phyloP scores from a whole-genome alignment of 345 rosid genomes.

The Carallia pectinifolia region DNA sequence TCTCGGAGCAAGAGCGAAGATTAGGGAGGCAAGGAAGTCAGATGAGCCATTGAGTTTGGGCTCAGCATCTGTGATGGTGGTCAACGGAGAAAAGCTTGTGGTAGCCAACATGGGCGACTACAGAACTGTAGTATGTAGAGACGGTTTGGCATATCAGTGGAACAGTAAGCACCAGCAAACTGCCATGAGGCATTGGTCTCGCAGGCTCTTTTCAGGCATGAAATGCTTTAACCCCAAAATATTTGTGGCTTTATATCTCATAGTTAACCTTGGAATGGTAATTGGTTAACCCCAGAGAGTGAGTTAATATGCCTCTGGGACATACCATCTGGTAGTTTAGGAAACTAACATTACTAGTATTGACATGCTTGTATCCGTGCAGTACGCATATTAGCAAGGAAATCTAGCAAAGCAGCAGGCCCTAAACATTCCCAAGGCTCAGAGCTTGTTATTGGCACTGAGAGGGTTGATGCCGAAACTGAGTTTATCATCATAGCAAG shows the following conservation, averaged over 20 bases:
- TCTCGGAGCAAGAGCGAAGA: constrained; percentile 46
- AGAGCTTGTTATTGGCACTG: constrained; percentile 38
- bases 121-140: constrained; percentile 56
- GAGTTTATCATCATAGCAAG: constrained; percentile 72
- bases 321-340: too few species aligned
- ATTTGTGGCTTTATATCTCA: too few species aligned
- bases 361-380: background rate
- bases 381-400: constrained; percentile 35
- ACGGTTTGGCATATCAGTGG: constrained; percentile 60
- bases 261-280: too few species aligned
- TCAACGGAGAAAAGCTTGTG: constrained; percentile 68
- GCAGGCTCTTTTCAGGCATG: constrained; percentile 42
- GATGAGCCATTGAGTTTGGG: constrained; percentile 36
- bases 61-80: constrained; percentile 57
- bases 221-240: background rate
- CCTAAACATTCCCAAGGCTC: constrained; percentile 22
- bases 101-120: constrained; percentile 59
- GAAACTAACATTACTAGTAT: background rate
- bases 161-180: constrained; percentile 29
- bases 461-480: constrained; percentile 44
- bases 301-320: too few species aligned
- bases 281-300: too few species aligned
- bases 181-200: constrained; percentile 47
- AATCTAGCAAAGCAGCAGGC: constrained; percentile 28
- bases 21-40: constrained; percentile 32